phyloP scores from a whole-genome alignment of 2,329 filamentous ascomycete species.

The Pseudogymnoascus sp. region DNA sequence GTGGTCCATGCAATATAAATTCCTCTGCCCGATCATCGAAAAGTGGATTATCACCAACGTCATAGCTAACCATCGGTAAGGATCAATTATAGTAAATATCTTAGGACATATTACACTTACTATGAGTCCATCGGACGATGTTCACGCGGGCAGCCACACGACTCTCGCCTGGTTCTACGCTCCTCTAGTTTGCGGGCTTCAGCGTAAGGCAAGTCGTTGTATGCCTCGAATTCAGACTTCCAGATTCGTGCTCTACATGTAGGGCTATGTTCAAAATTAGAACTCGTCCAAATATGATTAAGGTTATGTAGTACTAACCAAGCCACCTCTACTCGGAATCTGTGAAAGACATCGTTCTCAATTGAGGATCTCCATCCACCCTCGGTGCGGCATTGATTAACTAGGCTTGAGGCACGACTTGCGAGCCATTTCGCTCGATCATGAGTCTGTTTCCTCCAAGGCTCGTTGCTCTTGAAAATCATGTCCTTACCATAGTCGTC shows the following conservation, averaged over 20 bases:
- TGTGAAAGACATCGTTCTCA: background rate
- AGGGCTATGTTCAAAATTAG: constrained; percentile 10
- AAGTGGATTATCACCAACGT: background rate
- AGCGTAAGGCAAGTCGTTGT: background rate
- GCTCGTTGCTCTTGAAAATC: background rate
- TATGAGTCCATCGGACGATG: background rate
- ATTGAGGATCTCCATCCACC: constrained; percentile 2
- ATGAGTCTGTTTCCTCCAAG: background rate
- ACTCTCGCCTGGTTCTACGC: background rate
- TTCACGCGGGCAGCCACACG: background rate
- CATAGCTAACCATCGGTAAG: background rate
- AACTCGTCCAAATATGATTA: background rate
- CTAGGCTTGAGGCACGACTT: background rate
- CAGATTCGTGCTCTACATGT: constrained; percentile 14
- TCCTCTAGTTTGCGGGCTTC: background rate
- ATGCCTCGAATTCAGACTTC: constrained; percentile 13
- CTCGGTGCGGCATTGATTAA: background rate
- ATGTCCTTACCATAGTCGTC: background rate
- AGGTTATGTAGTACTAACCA: constrained; percentile 8
- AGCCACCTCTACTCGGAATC: constrained; percentile 15
- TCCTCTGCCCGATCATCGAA: background rate
- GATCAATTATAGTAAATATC: background rate
- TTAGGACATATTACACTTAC: background rate
- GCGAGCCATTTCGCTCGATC: background rate
- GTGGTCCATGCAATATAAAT: background rate